phyloP scores from a whole-genome alignment of 768 basidiomycete species.

The Pholiota microspora region DNA sequence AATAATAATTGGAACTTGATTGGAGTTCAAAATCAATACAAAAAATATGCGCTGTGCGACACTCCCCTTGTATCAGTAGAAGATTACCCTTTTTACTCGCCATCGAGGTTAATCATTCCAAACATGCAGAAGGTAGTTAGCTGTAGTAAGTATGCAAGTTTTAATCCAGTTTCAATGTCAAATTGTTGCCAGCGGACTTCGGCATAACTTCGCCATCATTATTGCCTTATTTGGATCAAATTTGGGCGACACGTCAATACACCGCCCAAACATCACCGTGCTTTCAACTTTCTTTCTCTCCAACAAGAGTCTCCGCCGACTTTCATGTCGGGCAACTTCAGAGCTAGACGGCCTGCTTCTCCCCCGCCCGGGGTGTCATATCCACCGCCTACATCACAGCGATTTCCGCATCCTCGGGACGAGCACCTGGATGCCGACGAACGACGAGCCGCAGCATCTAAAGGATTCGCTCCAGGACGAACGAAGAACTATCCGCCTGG shows the following conservation, averaged over 20 bases:
- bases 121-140: too few species aligned
- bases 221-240: slow-evolving; percentile 17
- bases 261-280: slow-evolving; percentile 2
- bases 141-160: too few species aligned
- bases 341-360: slow-evolving; percentile 68
- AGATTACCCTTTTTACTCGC: too few species aligned
- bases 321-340: slow-evolving; percentile 49
- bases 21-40: too few species aligned
- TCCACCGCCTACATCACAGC: slow-evolving; percentile 37
- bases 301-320: slow-evolving; percentile 1
- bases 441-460: slow-evolving; percentile 66
- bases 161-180: too few species aligned
- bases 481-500: slow-evolving; percentile 48
- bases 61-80: too few species aligned
- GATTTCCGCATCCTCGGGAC: slow-evolving; percentile 65
- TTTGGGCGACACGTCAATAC: slow-evolving; percentile 22
- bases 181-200: neutral
- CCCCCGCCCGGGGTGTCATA: slow-evolving; percentile 49
- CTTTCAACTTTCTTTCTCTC: slow-evolving; percentile 3
- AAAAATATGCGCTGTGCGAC: too few species aligned
- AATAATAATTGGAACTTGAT: too few species aligned
- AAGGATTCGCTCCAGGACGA: slow-evolving; percentile 53
- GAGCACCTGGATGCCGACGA: slow-evolving; percentile 76
- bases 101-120: too few species aligned
- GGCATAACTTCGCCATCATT: neutral